Base-by-base conservation (phyloP, 2,329 filamentous ascomycete genomes). In the Neofusicoccum parvum region DNA sequence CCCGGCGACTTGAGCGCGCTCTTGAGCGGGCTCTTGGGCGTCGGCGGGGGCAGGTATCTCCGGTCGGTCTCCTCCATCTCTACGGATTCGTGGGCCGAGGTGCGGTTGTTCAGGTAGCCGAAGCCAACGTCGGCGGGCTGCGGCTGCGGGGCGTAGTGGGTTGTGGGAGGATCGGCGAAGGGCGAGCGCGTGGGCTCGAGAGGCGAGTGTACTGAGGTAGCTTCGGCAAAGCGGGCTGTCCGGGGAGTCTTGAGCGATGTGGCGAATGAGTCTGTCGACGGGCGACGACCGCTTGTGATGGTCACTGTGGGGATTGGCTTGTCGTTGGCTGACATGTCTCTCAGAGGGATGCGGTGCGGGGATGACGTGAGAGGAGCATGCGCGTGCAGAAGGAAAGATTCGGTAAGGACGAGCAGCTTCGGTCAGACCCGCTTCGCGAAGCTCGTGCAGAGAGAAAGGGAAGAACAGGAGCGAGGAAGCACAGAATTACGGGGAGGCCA, bases 111-210 rank as follows among this genome's bases (percentile, higher is more conserved):
- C 75, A 97, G 91, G 81, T 97, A 97, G 76, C 94, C 93, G 78
- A 98, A 97, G 70, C 94, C 94, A 69, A 97, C 87, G 80, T 97
- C 93, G 66, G 89, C 91, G 37, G 94, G 91, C 75, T 92, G 90
- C 63, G 88, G 81, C 76, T 90, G 86, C 62, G 86, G 82, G 70
- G 83, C 80, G 75, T 86, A 81, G 74, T 84, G 80, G 71, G 82
- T 82, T 49, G 84, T 83, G 48, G 86, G 84, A 54, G 85, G 83
- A 68, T 88, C 85, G 71, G 83, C 32, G 72, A 91, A 90, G 9
- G 87, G 87, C 37, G 84, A 83, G 66, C 76, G 76, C 45, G 70
- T 73, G 20, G 74, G 74, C 67, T 93, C 90, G 73, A 92, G 82
- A 48, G 91, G 91, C 53, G 91, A 94, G 80, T 93, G 83, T 60